phyloP scores from a whole-genome alignment of 2,329 filamentous ascomycete genomes.

The Pseudogymnoascus sp. region DNA sequence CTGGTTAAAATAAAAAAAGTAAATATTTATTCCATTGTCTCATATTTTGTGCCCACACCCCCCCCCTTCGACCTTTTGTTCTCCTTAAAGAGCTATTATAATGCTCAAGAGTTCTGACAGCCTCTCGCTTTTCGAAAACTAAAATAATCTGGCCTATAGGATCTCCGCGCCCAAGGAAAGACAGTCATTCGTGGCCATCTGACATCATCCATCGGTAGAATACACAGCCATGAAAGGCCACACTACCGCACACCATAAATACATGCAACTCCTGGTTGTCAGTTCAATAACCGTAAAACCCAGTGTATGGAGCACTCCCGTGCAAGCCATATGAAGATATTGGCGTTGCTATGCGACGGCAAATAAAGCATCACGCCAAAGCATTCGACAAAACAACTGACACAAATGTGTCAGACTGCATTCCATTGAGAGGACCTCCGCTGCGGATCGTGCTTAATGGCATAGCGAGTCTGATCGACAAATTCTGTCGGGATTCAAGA shows the following conservation, averaged over 20 bases:
- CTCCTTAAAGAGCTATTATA: neutral
- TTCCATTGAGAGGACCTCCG: neutral
- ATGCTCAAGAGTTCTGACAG: neutral
- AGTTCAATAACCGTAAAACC: neutral
- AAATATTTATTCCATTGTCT: neutral
- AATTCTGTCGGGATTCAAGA: neutral
- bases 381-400: neutral
- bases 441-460: neutral
- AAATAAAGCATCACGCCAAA: neutral
- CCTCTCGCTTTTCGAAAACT: neutral
- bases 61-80: neutral
- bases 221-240: neutral
- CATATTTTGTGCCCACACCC: neutral
- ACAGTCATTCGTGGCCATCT: neutral
- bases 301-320: neutral
- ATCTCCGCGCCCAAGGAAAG: neutral
- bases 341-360: neutral
- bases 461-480: no score
- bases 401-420: neutral
- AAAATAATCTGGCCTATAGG: neutral
- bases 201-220: neutral
- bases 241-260: neutral
- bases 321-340: neutral
- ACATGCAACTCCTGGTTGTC: neutral
- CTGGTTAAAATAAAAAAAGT: neutral